These are phyloP conservation scores for Populus hybrid DNA, from an alignment of 441 rosid species.

Conservation along the genomic window DNA sequence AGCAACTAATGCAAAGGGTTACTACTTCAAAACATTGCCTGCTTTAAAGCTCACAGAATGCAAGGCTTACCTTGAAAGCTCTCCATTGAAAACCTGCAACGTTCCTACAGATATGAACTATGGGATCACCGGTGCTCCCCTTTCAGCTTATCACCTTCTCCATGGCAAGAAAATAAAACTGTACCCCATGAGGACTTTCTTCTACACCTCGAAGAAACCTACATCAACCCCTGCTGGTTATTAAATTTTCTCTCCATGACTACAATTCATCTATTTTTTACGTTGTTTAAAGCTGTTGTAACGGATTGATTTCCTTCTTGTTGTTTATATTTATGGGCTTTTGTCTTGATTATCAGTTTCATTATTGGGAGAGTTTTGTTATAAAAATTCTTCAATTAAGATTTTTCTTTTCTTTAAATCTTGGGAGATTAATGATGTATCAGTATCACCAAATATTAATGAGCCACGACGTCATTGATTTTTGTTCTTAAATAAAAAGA, in stretches of 20 bases:
- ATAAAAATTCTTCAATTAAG: too few relatives aligned
- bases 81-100: constrained; percentile 41
- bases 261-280: not conserved
- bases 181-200: constrained; percentile 31
- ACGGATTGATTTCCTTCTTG: not conserved
- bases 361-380: too few relatives aligned
- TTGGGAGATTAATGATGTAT: too few relatives aligned
- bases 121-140: constrained; percentile 43
- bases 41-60: constrained; percentile 34
- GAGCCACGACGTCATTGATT: too few relatives aligned
- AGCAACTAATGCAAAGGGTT: constrained; percentile 51
- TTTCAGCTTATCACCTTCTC: constrained; percentile 31
- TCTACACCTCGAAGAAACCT: constrained; percentile 4
- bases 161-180: constrained; percentile 33
- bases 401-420: too few relatives aligned
- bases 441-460: too few relatives aligned
- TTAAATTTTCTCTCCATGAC: not conserved
- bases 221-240: constrained; percentile 12
- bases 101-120: constrained; percentile 49
- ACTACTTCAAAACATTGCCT: constrained; percentile 40
- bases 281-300: not conserved
- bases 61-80: constrained; percentile 43
- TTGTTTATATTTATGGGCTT: not conserved
- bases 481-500: too few relatives aligned
- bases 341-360: not conserved